These are phyloP conservation scores for Clavispora vitiphila DNA, from an alignment of 805 yeast genomes.

Conservation along the genomic window DNA sequence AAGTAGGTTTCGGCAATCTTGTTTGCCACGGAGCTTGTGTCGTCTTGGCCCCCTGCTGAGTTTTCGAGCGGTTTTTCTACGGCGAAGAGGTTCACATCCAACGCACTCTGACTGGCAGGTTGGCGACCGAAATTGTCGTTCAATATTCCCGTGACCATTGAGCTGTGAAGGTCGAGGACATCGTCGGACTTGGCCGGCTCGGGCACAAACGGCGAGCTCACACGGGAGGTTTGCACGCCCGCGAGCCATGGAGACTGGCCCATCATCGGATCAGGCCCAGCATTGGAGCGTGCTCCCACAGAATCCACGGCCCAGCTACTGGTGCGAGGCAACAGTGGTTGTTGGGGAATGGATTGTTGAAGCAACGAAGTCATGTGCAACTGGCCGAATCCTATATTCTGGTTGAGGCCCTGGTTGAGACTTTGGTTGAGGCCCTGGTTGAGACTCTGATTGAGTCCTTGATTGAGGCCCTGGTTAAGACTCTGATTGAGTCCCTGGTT, in stretches of 20 bases:
- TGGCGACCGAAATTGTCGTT: constrained; percentile 16
- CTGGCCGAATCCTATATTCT: constrained; percentile 10
- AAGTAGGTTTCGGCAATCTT: neutral
- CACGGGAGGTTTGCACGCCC: constrained; percentile 32
- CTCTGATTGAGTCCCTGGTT: constrained; percentile 10
- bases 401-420: constrained; percentile 3
- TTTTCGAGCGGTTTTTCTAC: neutral
- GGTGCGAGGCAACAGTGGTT: constrained; percentile 27
- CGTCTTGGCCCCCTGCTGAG: neutral
- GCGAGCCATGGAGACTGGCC: constrained; percentile 40
- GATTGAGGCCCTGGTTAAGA: constrained; percentile 11
- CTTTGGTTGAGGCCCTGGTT: neutral
- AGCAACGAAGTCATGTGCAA: constrained; percentile 32
- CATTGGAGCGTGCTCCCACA: constrained; percentile 15
- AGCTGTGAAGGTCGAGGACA: constrained; percentile 33
- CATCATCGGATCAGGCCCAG: constrained; percentile 19
- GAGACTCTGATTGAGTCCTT: neutral
- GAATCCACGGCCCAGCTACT: constrained; percentile 40
- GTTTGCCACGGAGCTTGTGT: neutral
- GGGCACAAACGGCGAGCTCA: constrained; percentile 37
- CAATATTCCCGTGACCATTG: constrained; percentile 39
- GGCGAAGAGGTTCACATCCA: neutral
- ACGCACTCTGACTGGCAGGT: neutral
- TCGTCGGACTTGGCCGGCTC: constrained; percentile 15
- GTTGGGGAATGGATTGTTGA: constrained; percentile 25